Evolutionary conservation across 2,329 filamentous ascomycete genomes (phyloP).

Genomic region (Fusarium pininemorale): DNA sequence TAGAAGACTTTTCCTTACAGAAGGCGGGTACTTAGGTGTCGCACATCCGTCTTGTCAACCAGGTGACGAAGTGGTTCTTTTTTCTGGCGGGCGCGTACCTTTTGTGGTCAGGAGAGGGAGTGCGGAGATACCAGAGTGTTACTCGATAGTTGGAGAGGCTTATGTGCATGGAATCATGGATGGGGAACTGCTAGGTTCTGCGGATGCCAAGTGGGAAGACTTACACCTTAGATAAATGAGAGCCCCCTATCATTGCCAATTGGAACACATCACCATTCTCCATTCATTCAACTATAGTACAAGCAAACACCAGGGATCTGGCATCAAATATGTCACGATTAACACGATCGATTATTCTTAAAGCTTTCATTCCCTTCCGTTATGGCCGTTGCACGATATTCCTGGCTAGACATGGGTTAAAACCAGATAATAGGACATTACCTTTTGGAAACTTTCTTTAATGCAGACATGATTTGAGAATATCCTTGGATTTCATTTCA

Average conservation of each 20-base stretch:
- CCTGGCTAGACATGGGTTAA: not conserved
- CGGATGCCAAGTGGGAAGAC: not conserved
- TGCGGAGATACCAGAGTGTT: rapidly evolving
- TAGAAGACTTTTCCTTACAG: not conserved
- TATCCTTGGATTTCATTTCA: too few relatives aligned
- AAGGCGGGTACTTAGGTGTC: not conserved
- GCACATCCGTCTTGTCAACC: not conserved
- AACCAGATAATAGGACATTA: not conserved
- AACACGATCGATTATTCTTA: too few relatives aligned
- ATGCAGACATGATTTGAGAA: rapidly evolving
- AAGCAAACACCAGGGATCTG: too few relatives aligned
- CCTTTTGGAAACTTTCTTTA: rapidly evolving
- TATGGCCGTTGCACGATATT: not conserved
- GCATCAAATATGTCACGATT: too few relatives aligned
- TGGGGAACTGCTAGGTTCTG: not conserved
- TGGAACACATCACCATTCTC: too few relatives aligned
- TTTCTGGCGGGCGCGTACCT: not conserved
- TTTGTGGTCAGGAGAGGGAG: rapidly evolving
- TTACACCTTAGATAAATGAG: not conserved
- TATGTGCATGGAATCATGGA: not conserved
- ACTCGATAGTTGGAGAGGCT: not conserved
- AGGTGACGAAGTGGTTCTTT: not conserved
- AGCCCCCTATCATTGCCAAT: rapidly evolving
- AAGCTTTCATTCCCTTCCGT: too few relatives aligned
- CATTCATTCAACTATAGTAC: too few relatives aligned